Evolutionary conservation across 2,329 filamentous ascomycete species (phyloP).

Genomic region (Drechslera avenae): DNA sequence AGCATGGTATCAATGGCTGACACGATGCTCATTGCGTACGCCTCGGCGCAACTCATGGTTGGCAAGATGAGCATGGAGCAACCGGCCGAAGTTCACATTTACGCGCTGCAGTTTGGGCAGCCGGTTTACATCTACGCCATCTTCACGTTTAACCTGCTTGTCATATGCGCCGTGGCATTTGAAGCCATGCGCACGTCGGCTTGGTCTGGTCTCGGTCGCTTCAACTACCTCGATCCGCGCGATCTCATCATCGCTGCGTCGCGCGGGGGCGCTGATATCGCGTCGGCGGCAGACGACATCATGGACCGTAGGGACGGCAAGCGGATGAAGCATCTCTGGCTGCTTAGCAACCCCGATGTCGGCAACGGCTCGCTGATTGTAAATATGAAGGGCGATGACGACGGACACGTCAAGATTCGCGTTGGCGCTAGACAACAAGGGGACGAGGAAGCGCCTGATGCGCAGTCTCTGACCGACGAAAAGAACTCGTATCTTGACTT

Average conservation of each 20-base stretch:
- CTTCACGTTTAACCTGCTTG: constrained; percentile 32
- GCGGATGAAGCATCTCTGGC: constrained; percentile 26
- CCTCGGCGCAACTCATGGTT: constrained; percentile 45
- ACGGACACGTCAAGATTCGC: constrained; percentile 28
- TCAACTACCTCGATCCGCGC: constrained; percentile 39
- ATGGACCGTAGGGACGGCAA: constrained; percentile 16
- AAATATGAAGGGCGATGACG: constrained; percentile 23
- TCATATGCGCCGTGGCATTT: constrained; percentile 30
- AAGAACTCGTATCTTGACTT: constrained; percentile 3
- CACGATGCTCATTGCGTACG: constrained; percentile 41
- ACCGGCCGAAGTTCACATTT: constrained; percentile 22
- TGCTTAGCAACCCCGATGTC: constrained; percentile 32
- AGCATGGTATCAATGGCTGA: constrained; percentile 35
- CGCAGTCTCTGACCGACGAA: background rate
- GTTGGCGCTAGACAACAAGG: constrained; percentile 8
- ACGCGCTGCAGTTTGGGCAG: constrained; percentile 33
- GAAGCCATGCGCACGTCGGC: constrained; percentile 31
- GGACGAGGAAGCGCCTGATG: background rate
- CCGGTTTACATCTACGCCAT: constrained; percentile 37
- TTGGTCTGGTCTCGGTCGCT: constrained; percentile 31
- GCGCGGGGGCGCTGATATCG: constrained; percentile 26
- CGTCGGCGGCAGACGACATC: constrained; percentile 26
- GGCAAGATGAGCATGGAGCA: constrained; percentile 21
- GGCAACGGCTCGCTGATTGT: constrained; percentile 31
- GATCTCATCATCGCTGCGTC: constrained; percentile 37